Evolutionary conservation across 768 basidiomycete genomes (phyloP), one percentile per base, ranked within the genome.

Genomic region (Leccinum fibrillosum): DNA sequence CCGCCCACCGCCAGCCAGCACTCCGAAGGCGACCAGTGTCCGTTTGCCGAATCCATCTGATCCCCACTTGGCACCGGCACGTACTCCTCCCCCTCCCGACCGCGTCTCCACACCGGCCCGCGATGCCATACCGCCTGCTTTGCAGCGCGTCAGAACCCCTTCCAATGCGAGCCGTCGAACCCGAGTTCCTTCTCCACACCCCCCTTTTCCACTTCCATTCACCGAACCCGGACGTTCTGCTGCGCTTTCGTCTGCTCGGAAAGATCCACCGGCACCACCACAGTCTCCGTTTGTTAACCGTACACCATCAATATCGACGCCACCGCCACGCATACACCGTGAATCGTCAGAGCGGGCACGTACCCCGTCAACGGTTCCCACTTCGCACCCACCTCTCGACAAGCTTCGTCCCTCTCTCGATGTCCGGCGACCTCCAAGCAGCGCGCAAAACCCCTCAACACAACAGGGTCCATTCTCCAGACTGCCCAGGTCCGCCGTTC

Each of bases 1-100:
- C 32, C 63, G 70, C 52, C 42, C 56, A 58, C 58, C 65, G 1
- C 68, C 77, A 26, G 57, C 58, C 52, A 67, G 64, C 23, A 47
- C 48, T 19, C 49, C 54, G 47, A 59, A 57, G 44, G 45, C 57
- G 49, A 50, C 26, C 49, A 60, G 42, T 34, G 30, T 56, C 37
- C 52, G 61, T 32, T 49, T 57, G 10, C 60, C 65, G 19, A 51
- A 51, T 47, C 42, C 23, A 42, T 30, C 39, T 53, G 57, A 30
- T 52, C 35, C 49, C 12, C 60, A 50, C 45, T 30, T 48, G 13
- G 52, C 54, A 5, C 56, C 25, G 37, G 50, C 51, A 34, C 57
- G 42, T 35, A 60, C 55, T 17, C 55, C 57, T 13, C 57, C 39
- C 11, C 55, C 58, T 28, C 58, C 59, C 12, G 68, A 60, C 10